Conservation (phyloP, 176 grass and related monocot species). For the Otatea glauca region DNA sequence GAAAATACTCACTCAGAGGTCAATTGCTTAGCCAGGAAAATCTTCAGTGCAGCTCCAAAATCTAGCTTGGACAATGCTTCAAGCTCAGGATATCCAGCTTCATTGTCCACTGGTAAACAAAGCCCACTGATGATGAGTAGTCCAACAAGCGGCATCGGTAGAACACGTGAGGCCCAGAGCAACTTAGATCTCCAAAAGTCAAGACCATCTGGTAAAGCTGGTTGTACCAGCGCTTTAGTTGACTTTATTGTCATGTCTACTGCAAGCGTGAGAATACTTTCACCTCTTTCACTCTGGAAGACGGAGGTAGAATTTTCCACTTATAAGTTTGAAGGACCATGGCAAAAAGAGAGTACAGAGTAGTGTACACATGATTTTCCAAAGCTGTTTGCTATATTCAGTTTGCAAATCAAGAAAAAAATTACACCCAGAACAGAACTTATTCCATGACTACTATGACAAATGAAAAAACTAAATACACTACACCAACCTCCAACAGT, state of each 20-base stretch:
- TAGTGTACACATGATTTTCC: constrained; percentile 11
- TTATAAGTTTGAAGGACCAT: not conserved
- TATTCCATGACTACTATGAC: not conserved
- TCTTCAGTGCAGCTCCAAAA: constrained; percentile 75
- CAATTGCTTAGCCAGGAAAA: constrained; percentile 79
- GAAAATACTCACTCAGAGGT: constrained; percentile 76
- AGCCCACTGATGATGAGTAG: constrained; percentile 69
- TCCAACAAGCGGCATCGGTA: constrained; percentile 89
- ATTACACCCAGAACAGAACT: not conserved
- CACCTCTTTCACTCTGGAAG: constrained; percentile 78
- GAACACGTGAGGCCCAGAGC: constrained; percentile 75
- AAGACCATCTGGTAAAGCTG: constrained; percentile 62
- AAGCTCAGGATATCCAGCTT: constrained; percentile 64
- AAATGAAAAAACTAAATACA: not conserved
- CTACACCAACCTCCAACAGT: constrained; percentile 11
- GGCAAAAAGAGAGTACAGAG: constrained; percentile 22
- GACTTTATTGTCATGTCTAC: constrained; percentile 73
- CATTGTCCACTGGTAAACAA: constrained; percentile 62
- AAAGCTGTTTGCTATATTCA: constrained; percentile 14
- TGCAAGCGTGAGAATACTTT: constrained; percentile 74
- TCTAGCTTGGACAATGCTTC: constrained; percentile 76
- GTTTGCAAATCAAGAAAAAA: constrained; percentile 25
- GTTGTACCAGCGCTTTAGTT: constrained; percentile 64
- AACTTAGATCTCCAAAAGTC: constrained; percentile 81
- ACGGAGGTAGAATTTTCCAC: not conserved